phyloP scores from a whole-genome alignment of 768 basidiomycete genomes.

The Lyophyllum decastes region DNA sequence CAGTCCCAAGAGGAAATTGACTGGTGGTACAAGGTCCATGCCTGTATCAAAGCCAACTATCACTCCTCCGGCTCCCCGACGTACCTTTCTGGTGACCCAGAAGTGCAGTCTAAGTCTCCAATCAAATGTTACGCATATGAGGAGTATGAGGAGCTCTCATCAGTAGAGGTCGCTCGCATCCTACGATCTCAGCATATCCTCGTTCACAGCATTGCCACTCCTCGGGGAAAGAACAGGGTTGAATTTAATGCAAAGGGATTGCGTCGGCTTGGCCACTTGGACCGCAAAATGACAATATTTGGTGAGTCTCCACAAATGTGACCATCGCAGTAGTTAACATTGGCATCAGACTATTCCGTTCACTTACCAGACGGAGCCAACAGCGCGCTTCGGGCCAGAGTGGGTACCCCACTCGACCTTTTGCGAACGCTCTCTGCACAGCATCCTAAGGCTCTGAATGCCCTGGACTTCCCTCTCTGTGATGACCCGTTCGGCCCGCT shows the following conservation, averaged over 20 bases:
- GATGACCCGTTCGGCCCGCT: neutral
- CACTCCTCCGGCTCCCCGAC: too few relatives aligned
- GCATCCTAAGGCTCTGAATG: neutral
- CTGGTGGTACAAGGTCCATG: too few relatives aligned
- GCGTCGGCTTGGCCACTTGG: neutral
- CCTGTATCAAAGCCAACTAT: too few relatives aligned
- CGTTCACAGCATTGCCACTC: neutral
- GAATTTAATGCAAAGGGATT: neutral
- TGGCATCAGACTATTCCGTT: neutral
- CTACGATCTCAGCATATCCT: neutral
- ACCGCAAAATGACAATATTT: neutral
- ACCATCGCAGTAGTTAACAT: neutral
- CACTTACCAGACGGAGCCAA: neutral
- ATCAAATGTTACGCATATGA: neutral
- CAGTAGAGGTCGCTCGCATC: neutral
- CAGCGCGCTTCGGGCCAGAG: neutral
- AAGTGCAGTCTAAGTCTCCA: neutral
- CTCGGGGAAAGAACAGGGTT: neutral
- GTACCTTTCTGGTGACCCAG: too few relatives aligned
- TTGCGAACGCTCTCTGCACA: too few relatives aligned
- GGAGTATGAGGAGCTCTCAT: neutral
- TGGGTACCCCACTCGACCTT: neutral
- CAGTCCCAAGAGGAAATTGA: too few relatives aligned
- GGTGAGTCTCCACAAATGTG: neutral
- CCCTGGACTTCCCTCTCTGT: neutral